Evolutionary conservation across 2,329 filamentous ascomycete genomes (phyloP).

Genomic region (Hypoxylon sp.): DNA sequence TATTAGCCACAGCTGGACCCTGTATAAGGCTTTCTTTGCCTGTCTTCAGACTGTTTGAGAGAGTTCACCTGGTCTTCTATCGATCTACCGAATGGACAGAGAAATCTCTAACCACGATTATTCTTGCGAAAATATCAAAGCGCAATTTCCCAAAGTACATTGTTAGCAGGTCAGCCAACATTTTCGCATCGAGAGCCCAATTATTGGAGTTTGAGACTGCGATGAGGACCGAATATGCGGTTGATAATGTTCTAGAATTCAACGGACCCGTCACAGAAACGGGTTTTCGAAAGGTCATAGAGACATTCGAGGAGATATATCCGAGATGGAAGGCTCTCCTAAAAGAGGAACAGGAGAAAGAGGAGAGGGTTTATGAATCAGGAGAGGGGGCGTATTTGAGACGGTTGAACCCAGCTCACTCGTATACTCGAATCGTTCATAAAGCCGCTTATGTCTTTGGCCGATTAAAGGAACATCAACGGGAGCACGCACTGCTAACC

Average conservation of each 20-base stretch:
- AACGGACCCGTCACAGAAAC: slow-evolving; percentile 77
- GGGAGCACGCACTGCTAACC: slow-evolving; percentile 80
- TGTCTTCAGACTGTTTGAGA: slow-evolving; percentile 86
- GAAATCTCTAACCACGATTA: slow-evolving; percentile 94
- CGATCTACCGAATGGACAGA: slow-evolving; percentile 97
- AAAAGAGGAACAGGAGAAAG: slow-evolving; percentile 81
- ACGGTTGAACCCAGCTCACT: slow-evolving; percentile 90
- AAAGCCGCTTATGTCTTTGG: slow-evolving; percentile 86
- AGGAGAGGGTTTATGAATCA: slow-evolving; percentile 81
- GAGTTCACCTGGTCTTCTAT: slow-evolving; percentile 96
- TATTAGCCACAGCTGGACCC: slow-evolving; percentile 81
- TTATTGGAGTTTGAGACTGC: slow-evolving; percentile 92
- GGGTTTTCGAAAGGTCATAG: slow-evolving; percentile 76
- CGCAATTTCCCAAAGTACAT: slow-evolving; percentile 92
- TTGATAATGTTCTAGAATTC: slow-evolving; percentile 87
- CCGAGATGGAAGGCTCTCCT: slow-evolving; percentile 84
- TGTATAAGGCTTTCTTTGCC: slow-evolving; percentile 84
- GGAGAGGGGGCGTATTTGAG: slow-evolving; percentile 91
- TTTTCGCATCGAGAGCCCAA: slow-evolving; percentile 82
- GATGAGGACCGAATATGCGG: slow-evolving; percentile 82
- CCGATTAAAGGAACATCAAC: slow-evolving; percentile 83
- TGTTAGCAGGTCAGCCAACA: slow-evolving; percentile 89
- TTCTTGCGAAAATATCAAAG: slow-evolving; percentile 89
- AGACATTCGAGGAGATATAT: slow-evolving; percentile 81
- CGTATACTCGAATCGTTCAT: slow-evolving; percentile 93